These are phyloP conservation scores for Scheffersomyces amazonensis DNA, from an alignment of 805 yeast species.

Conservation along the genomic window DNA sequence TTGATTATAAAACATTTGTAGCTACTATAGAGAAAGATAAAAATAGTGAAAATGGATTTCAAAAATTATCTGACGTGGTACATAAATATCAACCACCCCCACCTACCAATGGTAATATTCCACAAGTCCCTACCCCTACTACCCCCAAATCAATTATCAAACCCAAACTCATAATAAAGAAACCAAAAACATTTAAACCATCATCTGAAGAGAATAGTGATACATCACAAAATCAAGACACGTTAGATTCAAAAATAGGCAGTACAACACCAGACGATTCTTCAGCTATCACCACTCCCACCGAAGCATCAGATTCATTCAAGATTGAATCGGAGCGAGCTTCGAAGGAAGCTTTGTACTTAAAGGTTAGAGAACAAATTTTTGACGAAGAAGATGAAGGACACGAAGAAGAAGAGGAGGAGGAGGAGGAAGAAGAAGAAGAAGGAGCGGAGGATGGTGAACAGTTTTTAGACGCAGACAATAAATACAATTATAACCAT, in stretches of 20 bases:
- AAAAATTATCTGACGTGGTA: slow-evolving; percentile 8
- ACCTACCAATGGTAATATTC: background rate
- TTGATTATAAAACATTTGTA: slow-evolving; percentile 12
- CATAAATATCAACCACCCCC: slow-evolving; percentile 4
- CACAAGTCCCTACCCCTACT: background rate
- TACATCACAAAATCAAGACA: slow-evolving; percentile 1
- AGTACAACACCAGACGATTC: background rate
- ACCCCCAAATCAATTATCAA: slow-evolving; percentile 4
- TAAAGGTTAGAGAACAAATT: slow-evolving; percentile 36
- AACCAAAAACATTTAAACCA: slow-evolving; percentile 2
- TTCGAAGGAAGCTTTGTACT: slow-evolving; percentile 33
- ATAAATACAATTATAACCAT: background rate
- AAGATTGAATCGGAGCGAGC: slow-evolving; percentile 29
- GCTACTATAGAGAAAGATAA: background rate
- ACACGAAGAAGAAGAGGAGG: slow-evolving; percentile 13
- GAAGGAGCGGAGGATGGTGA: slow-evolving; percentile 4
- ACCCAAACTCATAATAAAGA: slow-evolving; percentile 15
- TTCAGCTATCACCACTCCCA: background rate
- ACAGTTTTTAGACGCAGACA: slow-evolving; percentile 3
- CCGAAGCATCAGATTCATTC: slow-evolving; percentile 8
- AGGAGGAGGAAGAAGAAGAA: slow-evolving; percentile 8
- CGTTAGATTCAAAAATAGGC: background rate
- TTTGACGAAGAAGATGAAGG: slow-evolving; percentile 18
- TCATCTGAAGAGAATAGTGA: slow-evolving; percentile 1
- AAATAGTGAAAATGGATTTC: slow-evolving; percentile 1